Conservation (phyloP, 2,329 filamentous ascomycete genomes). For the Geoglossum cookeanum region DNA sequence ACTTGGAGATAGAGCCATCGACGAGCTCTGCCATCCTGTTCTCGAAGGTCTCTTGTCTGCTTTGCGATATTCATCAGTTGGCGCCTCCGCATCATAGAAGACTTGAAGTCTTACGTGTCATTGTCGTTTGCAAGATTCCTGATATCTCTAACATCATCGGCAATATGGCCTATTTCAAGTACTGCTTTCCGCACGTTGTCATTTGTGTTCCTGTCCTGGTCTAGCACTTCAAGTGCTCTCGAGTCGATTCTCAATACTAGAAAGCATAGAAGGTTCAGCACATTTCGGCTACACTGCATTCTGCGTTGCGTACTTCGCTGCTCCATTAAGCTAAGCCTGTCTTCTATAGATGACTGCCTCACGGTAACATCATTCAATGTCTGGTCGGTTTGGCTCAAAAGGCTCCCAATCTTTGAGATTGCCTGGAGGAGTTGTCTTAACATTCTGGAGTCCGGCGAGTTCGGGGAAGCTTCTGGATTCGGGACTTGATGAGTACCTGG, state of each 20-base stretch:
- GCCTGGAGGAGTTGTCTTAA: background rate
- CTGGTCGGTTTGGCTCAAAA: background rate
- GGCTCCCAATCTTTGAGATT: background rate
- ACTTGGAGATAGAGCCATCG: background rate
- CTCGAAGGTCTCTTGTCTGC: background rate
- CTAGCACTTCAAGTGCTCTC: background rate
- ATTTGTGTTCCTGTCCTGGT: constrained; percentile 2
- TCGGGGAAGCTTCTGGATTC: background rate
- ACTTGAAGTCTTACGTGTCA: background rate
- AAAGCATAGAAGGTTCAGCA: background rate
- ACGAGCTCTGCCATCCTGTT: constrained; percentile 1
- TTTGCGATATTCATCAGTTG: background rate
- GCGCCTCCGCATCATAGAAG: background rate
- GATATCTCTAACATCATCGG: constrained; percentile 1
- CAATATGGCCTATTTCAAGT: background rate
- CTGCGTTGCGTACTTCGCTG: background rate
- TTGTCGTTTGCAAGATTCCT: constrained; percentile 1
- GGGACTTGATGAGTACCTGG: background rate
- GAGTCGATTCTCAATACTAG: constrained; percentile 1
- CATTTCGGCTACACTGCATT: background rate
- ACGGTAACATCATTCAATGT: constrained; percentile 1
- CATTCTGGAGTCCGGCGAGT: background rate
- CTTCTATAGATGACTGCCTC: constrained; percentile 1
- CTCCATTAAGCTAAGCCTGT: constrained; percentile 1
- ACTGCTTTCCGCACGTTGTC: background rate